phyloP scores from a whole-genome alignment of 2,329 filamentous ascomycete species.

The Penicillium sp. region DNA sequence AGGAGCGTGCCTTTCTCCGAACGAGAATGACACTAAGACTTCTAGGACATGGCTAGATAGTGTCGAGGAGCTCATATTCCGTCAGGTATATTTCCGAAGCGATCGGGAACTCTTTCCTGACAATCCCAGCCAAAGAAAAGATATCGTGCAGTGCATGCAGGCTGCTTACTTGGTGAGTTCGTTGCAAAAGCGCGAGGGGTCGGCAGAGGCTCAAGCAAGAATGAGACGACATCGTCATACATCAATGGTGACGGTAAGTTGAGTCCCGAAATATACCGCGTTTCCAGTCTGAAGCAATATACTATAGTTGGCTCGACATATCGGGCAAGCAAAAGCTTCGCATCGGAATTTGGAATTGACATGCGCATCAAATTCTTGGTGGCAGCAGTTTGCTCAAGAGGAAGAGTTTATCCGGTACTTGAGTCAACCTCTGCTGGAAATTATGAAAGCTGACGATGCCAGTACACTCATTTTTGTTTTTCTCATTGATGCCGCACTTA shows the following conservation, averaged over 20 bases:
- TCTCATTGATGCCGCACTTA: constrained; percentile 33
- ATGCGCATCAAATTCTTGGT: constrained; percentile 19
- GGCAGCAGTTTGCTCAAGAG: constrained; percentile 25
- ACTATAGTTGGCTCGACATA: constrained; percentile 22
- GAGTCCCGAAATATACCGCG: background rate
- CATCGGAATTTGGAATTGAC: constrained; percentile 15
- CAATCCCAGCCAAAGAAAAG: constrained; percentile 13
- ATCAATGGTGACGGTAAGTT: constrained; percentile 27
- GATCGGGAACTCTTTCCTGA: background rate
- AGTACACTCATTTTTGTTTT: constrained; percentile 34
- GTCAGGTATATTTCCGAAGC: constrained; percentile 13
- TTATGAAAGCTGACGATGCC: background rate
- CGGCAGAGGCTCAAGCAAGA: constrained; percentile 22
- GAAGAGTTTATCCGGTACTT: constrained; percentile 33
- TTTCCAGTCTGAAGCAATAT: background rate
- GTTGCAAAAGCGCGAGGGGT: constrained; percentile 31
- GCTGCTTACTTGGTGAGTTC: constrained; percentile 30
- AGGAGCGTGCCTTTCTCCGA: constrained; percentile 31
- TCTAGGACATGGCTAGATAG: constrained; percentile 26
- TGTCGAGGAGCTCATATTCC: constrained; percentile 28
- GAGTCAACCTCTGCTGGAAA: no score
- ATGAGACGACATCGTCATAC: constrained; percentile 27
- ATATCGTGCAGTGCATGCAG: constrained; percentile 24
- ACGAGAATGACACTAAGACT: constrained; percentile 13
- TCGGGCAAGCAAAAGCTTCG: constrained; percentile 20